These are phyloP conservation scores for Aureobasidium sp. DNA, from an alignment of 2,329 filamentous ascomycete species.

Conservation along the genomic window DNA sequence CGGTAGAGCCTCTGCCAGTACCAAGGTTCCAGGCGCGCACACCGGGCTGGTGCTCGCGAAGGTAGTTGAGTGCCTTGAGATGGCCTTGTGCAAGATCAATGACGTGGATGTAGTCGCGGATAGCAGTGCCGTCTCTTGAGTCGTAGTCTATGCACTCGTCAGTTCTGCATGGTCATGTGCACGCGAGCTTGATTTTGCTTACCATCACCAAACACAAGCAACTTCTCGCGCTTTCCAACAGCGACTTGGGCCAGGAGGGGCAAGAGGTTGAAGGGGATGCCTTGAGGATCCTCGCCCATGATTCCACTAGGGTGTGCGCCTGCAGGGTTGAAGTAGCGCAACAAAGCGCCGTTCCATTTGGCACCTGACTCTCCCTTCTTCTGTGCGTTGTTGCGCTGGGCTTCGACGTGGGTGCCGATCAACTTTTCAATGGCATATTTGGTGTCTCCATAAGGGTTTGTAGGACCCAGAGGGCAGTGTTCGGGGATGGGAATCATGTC, in stretches of 20 bases:
- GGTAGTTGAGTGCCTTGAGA: constrained; percentile 80
- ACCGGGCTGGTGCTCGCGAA: constrained; percentile 74
- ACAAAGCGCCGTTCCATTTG: constrained; percentile 85
- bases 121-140: constrained; percentile 84
- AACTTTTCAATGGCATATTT: constrained; percentile 87
- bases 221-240: constrained; percentile 86
- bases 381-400: constrained; percentile 71
- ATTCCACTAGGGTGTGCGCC: constrained; percentile 90
- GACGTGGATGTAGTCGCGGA: constrained; percentile 97
- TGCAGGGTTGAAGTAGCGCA: constrained; percentile 97
- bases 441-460: constrained; percentile 95
- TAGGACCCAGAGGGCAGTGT: constrained; percentile 88
- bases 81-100: constrained; percentile 82
- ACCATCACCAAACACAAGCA: constrained; percentile 92
- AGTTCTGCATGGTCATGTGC: constrained; percentile 12
- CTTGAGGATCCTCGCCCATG: constrained; percentile 97
- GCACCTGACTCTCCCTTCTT: constrained; percentile 70
- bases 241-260: constrained; percentile 93
- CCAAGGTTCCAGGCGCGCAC: constrained; percentile 96
- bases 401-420: constrained; percentile 83
- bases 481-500: constrained; percentile 99
- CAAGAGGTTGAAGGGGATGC: constrained; percentile 90
- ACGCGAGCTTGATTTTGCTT: constrained; percentile 27
- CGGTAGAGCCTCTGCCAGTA: constrained; percentile 87
- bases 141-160: constrained; percentile 59